Percentiles rank a stretch among this genome's conserved stretches.
phyloP scores from a whole-genome alignment of 2,329 filamentous ascomycete genomes.

The Claviceps quebecensis region DNA sequence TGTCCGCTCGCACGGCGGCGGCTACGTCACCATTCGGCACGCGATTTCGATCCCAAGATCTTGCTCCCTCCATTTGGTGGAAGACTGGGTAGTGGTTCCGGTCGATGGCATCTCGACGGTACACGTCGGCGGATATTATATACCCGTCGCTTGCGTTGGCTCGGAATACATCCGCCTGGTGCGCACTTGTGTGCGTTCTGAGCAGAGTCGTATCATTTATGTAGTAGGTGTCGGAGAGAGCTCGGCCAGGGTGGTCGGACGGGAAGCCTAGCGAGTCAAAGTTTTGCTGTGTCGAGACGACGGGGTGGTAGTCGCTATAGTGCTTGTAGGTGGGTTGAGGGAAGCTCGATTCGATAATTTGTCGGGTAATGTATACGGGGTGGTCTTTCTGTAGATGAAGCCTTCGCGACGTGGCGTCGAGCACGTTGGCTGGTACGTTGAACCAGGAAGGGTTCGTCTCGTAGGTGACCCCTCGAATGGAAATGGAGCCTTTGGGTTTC shows the following conservation, averaged over 20 bases:
- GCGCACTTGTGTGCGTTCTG: conserved; percentile 86
- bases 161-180: conserved; percentile 73
- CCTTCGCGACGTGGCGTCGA: conserved; percentile 57
- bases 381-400: conserved; percentile 89
- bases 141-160: conserved; percentile 63
- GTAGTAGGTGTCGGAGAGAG: conserved; percentile 88
- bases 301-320: conserved; percentile 66
- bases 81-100: conserved; percentile 92
- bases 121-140: conserved; percentile 87
- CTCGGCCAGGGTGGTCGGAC: conserved; percentile 72
- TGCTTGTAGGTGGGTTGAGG: conserved; percentile 56
- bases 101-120: conserved; percentile 88
- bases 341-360: conserved; percentile 86
- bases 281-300: conserved; percentile 76
- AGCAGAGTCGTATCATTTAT: conserved; percentile 72
- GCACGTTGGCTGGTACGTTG: conserved; percentile 66
- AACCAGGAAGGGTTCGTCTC: conserved; percentile 62
- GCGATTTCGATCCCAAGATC: conserved; percentile 66
- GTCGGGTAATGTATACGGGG: conserved; percentile 76
- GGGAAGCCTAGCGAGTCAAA: conserved; percentile 96
- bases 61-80: conserved; percentile 95
- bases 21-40: conserved; percentile 45
- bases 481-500: not conserved
- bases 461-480: conserved; percentile 50
- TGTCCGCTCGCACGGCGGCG: conserved; percentile 53